phyloP scores from a whole-genome alignment of 2,329 filamentous ascomycete species.

The Pseudogymnoascus sp. region DNA sequence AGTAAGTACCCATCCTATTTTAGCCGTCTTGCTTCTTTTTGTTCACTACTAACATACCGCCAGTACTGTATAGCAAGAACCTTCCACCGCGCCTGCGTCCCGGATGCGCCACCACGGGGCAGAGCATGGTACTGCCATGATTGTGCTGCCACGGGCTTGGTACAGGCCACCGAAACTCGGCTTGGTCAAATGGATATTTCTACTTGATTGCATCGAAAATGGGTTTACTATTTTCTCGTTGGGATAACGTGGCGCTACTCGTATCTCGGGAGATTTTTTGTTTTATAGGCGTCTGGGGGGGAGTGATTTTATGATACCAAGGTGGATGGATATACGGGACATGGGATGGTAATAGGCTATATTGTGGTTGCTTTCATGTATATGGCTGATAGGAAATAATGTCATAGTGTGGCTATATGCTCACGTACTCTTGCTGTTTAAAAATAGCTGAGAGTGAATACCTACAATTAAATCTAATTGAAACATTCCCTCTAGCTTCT shows the following conservation, averaged over 20 bases:
- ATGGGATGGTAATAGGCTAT: not conserved
- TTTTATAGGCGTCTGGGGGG: not conserved
- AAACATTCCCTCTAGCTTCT: not conserved
- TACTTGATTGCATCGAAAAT: not conserved
- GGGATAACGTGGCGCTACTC: not conserved
- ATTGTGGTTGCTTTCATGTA: not conserved
- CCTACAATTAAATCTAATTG: not conserved
- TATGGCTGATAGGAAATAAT: not conserved
- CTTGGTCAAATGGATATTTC: not conserved
- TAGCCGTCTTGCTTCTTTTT: not conserved
- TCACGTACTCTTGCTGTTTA: not conserved
- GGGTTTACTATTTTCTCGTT: not conserved
- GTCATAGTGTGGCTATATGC: not conserved
- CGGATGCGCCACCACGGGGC: not conserved
- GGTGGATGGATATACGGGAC: not conserved
- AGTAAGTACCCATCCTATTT: not conserved
- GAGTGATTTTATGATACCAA: not conserved
- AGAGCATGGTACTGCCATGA: not conserved
- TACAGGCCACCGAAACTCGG: not conserved
- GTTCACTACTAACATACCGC: not conserved
- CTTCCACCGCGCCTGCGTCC: not conserved
- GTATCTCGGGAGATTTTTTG: not conserved
- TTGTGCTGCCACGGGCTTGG: not conserved
- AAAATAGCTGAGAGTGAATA: not conserved
- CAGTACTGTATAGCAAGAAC: not conserved